These are phyloP conservation scores for Ochetophila trinervis DNA, from an alignment of 306 rosid genomes.

Conservation along the genomic window DNA sequence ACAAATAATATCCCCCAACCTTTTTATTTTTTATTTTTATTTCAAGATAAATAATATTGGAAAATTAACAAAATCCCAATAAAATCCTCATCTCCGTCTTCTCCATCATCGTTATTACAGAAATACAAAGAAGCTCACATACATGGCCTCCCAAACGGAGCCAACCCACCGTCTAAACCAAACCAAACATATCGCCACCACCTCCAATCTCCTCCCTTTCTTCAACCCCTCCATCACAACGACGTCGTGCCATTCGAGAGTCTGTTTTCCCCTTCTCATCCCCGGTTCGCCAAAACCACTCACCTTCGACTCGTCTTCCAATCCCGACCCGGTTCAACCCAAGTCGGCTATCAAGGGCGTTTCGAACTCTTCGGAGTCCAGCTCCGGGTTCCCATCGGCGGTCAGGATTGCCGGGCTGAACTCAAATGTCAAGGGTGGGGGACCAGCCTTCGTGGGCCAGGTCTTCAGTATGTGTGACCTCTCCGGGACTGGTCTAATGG, in stretches of 20 bases:
- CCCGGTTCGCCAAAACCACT: conserved; percentile 38
- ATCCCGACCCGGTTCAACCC: conserved; percentile 31
- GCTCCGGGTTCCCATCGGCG: conserved; percentile 43
- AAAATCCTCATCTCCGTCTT: background rate
- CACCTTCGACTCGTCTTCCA: conserved; percentile 30
- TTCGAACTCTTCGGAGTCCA: conserved; percentile 38
- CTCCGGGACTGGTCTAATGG: conserved; percentile 97
- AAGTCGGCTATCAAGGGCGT: conserved; percentile 37
- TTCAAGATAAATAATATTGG: background rate
- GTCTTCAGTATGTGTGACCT: conserved; percentile 98
- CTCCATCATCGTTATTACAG: background rate
- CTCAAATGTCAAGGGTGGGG: conserved; percentile 44
- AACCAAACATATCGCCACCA: conserved; percentile 43
- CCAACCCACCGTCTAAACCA: conserved; percentile 24
- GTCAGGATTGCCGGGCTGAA: conserved; percentile 48
- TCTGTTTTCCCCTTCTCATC: conserved; percentile 49
- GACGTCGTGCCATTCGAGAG: conserved; percentile 26
- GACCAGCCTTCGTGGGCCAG: conserved; percentile 98
- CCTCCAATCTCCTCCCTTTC: conserved; percentile 55
- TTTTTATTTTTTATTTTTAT: background rate
- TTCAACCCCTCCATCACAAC: conserved; percentile 36
- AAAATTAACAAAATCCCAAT: background rate
- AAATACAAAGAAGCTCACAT: background rate
- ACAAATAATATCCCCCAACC: no score
- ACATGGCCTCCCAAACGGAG: conserved; percentile 64